phyloP scores from a whole-genome alignment of 345 rosid species.

The Salix arbutifolia region DNA sequence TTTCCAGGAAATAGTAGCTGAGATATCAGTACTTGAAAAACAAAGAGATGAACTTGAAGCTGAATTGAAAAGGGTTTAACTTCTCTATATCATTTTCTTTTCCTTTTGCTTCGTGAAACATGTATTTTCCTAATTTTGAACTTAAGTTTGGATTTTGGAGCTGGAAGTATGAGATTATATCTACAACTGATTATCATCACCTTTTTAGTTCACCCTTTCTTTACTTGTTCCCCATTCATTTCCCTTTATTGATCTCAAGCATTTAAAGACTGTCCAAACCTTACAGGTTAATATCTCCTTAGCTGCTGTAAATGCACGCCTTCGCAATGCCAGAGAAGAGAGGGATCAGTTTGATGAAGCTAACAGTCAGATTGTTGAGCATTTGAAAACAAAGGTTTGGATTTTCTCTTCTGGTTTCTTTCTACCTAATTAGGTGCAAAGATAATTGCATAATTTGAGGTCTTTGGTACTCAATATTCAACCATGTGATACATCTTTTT shows the following conservation, averaged over 20 bases:
- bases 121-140: neutral
- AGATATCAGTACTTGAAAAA: constrained; percentile 69
- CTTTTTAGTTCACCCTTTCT: neutral
- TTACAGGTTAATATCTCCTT: constrained; percentile 77
- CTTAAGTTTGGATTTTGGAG: neutral
- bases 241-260: constrained; percentile 4
- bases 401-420: constrained; percentile 8
- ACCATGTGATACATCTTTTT: constrained; percentile 6
- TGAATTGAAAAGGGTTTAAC: constrained; percentile 67
- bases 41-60: constrained; percentile 90
- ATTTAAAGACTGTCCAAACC: constrained; percentile 6
- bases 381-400: constrained; percentile 72
- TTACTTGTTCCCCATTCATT: neutral
- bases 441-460: neutral
- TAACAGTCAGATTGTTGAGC: constrained; percentile 76
- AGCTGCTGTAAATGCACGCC: constrained; percentile 86
- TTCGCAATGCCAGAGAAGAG: constrained; percentile 74
- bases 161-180: neutral
- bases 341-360: constrained; percentile 94
- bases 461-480: constrained; percentile 4
- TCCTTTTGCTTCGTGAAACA: neutral
- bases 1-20: constrained; percentile 75
- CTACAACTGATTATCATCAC: neutral
- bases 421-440: neutral
- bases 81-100: neutral